Conservation (phyloP, 495 filamentous ascomycete species). For the Sabuloglossum arenarium region DNA sequence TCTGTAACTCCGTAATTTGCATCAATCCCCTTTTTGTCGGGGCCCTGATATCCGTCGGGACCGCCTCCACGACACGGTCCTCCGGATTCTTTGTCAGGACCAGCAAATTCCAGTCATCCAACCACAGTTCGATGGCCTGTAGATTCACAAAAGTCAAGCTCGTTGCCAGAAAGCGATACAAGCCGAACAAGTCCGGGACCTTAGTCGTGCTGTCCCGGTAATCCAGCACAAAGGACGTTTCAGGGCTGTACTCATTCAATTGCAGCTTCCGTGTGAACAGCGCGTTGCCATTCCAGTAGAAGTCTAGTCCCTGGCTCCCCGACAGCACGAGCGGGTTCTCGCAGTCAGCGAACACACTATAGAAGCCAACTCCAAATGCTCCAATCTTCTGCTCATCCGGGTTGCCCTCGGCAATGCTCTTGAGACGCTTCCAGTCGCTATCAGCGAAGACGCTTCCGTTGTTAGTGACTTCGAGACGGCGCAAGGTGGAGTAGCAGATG, state of each 20-base stretch:
- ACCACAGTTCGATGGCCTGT: constrained; percentile 66
- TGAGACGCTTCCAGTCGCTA: constrained; percentile 82
- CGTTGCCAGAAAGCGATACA: constrained; percentile 81
- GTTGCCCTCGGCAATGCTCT: constrained; percentile 94
- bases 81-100: constrained; percentile 64
- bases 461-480: constrained; percentile 69
- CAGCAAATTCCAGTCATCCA: constrained; percentile 71
- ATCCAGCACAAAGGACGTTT: constrained; percentile 82
- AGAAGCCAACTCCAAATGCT: constrained; percentile 96
- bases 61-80: constrained; percentile 41
- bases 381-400: constrained; percentile 98
- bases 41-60: constrained; percentile 63
- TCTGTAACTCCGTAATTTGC: constrained; percentile 51
- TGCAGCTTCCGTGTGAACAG: constrained; percentile 70
- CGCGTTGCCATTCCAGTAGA: constrained; percentile 97
- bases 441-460: constrained; percentile 67
- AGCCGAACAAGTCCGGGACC: constrained; percentile 59
- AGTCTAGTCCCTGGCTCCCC: constrained; percentile 81
- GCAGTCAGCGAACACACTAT: constrained; percentile 94
- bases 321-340: constrained; percentile 93
- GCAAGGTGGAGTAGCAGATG: constrained; percentile 61
- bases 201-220: constrained; percentile 74
- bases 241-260: constrained; percentile 23
- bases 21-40: constrained; percentile 67
- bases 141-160: constrained; percentile 92